Base-by-base conservation (phyloP, 257 asterid species). In the Ophiorrhiza pumila region DNA sequence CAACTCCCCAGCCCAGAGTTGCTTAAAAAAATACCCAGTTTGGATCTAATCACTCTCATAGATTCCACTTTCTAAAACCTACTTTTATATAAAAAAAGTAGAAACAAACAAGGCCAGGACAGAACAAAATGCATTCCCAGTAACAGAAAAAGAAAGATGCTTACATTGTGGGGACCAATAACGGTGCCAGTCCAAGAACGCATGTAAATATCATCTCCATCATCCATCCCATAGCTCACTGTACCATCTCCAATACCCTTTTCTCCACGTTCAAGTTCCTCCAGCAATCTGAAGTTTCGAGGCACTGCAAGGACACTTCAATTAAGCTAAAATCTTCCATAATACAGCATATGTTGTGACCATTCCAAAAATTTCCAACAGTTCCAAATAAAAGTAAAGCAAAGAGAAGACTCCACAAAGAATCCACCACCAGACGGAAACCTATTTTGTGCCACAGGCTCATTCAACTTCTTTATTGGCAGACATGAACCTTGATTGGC, bases 221-320 rank as follows among this genome's bases (percentile, higher is more conserved):
- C 97, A 57, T 91, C 97, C 97, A 91, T 91, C 27, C 97, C 97
- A 82, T 91, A 91, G 82, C 97, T 90, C 75, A 90, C 96, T 31
- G 95, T 88, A 41, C 96, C 95, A 80, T 90, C 96, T 74, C 96
- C 96, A 69, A 91, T 91, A 78, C 97, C 97, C 72, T 91, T 89
- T 73, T 91, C 97, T 32, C 97, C 97, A 32, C 97, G 97, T 80
- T 91, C 97, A 62, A 91, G 97, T 83, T 91, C 97, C 85, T 91
- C 97, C 76, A 91, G 76, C 85, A 89, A 86, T 71, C 96, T 87
- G 85, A 91, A 91, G 83, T 89, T 91, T 66, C 97, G 83, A 71
- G 97, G 97, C 65, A 91, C 96, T 89, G 84, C 83, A 82, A 58
- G 72, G 68, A 71, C 74, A 15, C 35, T 65, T 67, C 42, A 76